These are phyloP conservation scores for Nasturtium officinale DNA, from an alignment of 345 rosid genomes.

Conservation along the genomic window DNA sequence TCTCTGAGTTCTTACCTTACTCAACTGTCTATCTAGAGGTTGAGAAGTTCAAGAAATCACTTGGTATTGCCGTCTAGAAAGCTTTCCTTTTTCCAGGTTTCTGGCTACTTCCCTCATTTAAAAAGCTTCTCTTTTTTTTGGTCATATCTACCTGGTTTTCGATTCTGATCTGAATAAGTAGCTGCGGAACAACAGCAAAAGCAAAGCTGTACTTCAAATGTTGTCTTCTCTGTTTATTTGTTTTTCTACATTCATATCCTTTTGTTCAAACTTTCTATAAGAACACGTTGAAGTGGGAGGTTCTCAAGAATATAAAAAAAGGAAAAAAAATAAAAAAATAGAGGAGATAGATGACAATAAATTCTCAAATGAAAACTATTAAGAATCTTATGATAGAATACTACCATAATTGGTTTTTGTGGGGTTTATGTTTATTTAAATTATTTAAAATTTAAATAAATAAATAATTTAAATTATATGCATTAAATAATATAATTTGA, in stretches of 20 bases:
- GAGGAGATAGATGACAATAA: no score
- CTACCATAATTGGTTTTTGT: no score
- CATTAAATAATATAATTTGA: no score
- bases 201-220: slow-evolving; percentile 30
- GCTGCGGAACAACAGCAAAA: slow-evolving; percentile 40
- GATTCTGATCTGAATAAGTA: slow-evolving; percentile 31
- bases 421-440: no score
- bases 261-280: slow-evolving; percentile 17
- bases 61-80: slow-evolving; percentile 53
- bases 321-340: no score
- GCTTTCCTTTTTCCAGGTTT: slow-evolving; percentile 33
- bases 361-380: no score
- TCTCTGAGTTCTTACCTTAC: slow-evolving; percentile 89
- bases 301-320: no score
- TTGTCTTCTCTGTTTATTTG: slow-evolving; percentile 29
- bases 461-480: no score
- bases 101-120: slow-evolving; percentile 29
- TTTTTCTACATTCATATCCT: slow-evolving; percentile 11
- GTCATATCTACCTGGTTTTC: neutral
- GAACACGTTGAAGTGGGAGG: no score
- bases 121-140: slow-evolving; percentile 6
- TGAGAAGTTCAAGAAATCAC: slow-evolving; percentile 81
- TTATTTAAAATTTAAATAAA: no score
- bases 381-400: no score
- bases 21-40: slow-evolving; percentile 92